phyloP scores from a whole-genome alignment of 208 protist genomes.

The Trypanosoma congolense region DNA sequence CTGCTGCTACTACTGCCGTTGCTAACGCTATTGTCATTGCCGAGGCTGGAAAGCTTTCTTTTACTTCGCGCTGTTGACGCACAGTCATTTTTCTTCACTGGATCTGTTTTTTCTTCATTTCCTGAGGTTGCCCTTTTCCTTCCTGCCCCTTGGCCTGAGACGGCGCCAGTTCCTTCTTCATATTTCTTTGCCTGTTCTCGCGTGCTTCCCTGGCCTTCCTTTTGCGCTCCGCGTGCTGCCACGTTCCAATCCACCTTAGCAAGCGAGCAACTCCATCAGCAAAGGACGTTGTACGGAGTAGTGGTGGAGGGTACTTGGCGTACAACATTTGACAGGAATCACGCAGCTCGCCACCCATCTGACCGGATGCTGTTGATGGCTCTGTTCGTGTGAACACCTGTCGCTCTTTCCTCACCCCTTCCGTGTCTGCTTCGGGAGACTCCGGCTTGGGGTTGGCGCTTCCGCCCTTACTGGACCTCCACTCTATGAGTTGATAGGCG shows the following conservation, averaged over 20 bases:
- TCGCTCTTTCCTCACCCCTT: background rate
- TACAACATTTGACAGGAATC: constrained; percentile 41
- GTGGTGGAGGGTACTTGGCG: constrained; percentile 64
- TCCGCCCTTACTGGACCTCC: constrained; percentile 6
- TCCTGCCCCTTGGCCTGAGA: no score
- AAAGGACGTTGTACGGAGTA: constrained; percentile 65
- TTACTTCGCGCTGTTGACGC: background rate
- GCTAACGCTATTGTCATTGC: constrained; percentile 15
- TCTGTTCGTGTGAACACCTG: background rate
- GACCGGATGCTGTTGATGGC: background rate
- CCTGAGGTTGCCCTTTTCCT: constrained; percentile 1
- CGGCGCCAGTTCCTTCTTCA: background rate
- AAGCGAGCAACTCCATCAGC: constrained; percentile 56
- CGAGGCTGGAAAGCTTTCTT: constrained; percentile 8
- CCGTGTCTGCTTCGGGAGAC: background rate
- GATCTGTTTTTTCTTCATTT: background rate
- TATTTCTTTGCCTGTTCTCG: background rate
- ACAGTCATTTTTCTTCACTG: background rate
- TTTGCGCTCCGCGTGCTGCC: constrained; percentile 22
- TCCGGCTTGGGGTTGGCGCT: background rate
- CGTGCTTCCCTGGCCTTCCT: background rate
- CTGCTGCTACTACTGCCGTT: background rate
- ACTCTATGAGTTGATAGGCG: constrained; percentile 19
- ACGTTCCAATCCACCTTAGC: constrained; percentile 74
- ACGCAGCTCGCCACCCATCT: constrained; percentile 2